Base-by-base conservation (phyloP, 805 yeast genomes). In the Kregervanrija pseudodelftensis region DNA sequence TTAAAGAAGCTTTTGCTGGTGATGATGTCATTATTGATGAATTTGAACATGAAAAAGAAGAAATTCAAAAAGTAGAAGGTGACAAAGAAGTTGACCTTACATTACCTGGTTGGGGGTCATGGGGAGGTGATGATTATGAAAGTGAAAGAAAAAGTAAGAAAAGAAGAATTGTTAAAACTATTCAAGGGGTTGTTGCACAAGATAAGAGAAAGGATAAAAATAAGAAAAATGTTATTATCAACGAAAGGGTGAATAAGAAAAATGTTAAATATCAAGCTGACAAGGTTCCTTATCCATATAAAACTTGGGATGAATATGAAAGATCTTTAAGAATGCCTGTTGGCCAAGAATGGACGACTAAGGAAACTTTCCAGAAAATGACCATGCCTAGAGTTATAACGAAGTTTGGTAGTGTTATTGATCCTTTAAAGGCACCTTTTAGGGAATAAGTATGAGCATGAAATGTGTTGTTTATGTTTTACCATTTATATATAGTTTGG, bases 41-140 rank as follows among this genome's bases (percentile, higher is more conserved):
- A 52, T 93, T 93, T 62, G 79, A 77, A 50, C 73, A 68, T 11
- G 98, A 90, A 55, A 93, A 91, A 67, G 68, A 71, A 46, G 73
- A 77, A 52, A 76, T 76, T 11, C 70, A 74, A 5, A 75, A 69
- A 37, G 89, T 84, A 39, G 97, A 91, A 63, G 97, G 80, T 46
- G 97, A 91, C 64, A 47, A 51, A 36, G 89, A 82, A 56, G 82
- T 84, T 47, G 96, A 90, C 60, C 67, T 84, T 40, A 83, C 95
- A 0, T 66, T 90, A 42, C 98, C 97, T 3, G 99, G 99, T 1
- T 93, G 98, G 97, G 98, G 98, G 40, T 85, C 84, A 37, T 93
- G 99, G 99, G 85, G 91, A 10, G 96, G 96, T 34, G 78, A 74
- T 15, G 60, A 66, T 10, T 65, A 60, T 50, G 45, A 33, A 7